Percentiles rank a stretch among this genome's conserved stretches.
These are phyloP conservation scores for Postia placenta DNA, from an alignment of 768 basidiomycete genomes.

Conservation along the genomic window DNA sequence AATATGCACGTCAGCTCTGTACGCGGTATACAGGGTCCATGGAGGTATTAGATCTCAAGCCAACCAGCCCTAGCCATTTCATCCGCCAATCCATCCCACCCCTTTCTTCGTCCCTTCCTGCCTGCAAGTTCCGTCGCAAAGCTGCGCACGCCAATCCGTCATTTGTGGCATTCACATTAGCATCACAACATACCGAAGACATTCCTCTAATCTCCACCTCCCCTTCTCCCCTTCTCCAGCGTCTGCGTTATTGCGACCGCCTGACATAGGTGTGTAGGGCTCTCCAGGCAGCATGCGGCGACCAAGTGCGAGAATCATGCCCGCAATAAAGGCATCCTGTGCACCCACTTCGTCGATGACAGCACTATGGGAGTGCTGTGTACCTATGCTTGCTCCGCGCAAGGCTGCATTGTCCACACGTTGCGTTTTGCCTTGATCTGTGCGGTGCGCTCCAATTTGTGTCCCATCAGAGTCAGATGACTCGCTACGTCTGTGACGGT, in stretches of 20 bases:
- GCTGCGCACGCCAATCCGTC: slow-evolving; percentile 29
- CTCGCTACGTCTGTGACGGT: slow-evolving; percentile 14
- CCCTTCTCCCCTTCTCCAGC: slow-evolving; percentile 29
- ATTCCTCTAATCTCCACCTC: slow-evolving; percentile 78
- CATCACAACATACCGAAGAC: slow-evolving; percentile 48
- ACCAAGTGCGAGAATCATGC: slow-evolving; percentile 81
- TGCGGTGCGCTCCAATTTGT: slow-evolving; percentile 34
- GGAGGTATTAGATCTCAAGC: slow-evolving; percentile 40
- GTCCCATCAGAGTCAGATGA: slow-evolving; percentile 50
- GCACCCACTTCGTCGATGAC: slow-evolving; percentile 70
- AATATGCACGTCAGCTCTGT: too few species aligned
- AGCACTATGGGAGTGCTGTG: slow-evolving; percentile 18
- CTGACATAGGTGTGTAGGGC: slow-evolving; percentile 54
- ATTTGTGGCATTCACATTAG: not conserved
- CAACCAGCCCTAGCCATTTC: slow-evolving; percentile 75
- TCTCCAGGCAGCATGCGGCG: slow-evolving; percentile 64
- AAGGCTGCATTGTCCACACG: slow-evolving; percentile 24
- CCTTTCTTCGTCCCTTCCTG: slow-evolving; percentile 56
- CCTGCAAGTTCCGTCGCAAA: slow-evolving; percentile 84
- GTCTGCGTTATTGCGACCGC: slow-evolving; percentile 7
- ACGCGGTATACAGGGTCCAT: not conserved
- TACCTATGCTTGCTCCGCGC: not conserved
- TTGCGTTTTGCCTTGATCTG: not conserved
- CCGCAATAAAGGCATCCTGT: slow-evolving; percentile 79
- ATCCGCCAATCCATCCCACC: slow-evolving; percentile 63